phyloP scores from a whole-genome alignment of 1,284 basidiomycete genomes.

The Meira nashicola region DNA sequence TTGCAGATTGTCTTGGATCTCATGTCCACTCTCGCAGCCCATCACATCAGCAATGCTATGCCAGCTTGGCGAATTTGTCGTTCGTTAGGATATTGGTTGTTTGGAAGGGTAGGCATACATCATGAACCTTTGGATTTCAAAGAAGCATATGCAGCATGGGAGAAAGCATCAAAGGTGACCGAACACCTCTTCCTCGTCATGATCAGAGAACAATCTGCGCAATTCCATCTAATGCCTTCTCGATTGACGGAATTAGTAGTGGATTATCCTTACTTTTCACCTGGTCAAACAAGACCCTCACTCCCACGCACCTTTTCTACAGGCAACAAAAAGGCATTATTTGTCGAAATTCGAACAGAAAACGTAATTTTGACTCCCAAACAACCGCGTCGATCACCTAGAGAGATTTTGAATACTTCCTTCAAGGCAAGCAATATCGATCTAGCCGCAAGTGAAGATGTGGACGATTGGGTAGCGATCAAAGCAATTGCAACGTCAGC shows the following conservation, averaged over 20 bases:
- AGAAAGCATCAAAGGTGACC: conserved; percentile 16
- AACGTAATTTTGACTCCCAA: conserved; percentile 25
- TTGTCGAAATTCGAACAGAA: conserved; percentile 28
- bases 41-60: conserved; percentile 37
- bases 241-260: conserved; percentile 32
- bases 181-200: conserved; percentile 40
- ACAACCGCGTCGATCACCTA: conserved; percentile 20
- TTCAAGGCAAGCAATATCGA: conserved; percentile 21
- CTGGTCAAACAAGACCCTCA: conserved; percentile 10
- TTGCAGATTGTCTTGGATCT: conserved; percentile 30
- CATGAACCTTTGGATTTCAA: conserved; percentile 29
- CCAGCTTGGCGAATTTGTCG: conserved; percentile 26
- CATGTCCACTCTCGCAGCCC: conserved; percentile 32
- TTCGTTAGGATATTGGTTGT: conserved; percentile 35
- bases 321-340: conserved; percentile 17
- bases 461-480: conserved; percentile 16
- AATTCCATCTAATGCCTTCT: conserved; percentile 32
- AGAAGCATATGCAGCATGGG: conserved; percentile 14
- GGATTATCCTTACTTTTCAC: conserved; percentile 24
- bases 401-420: conserved; percentile 24
- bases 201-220: conserved; percentile 29
- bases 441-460: conserved; percentile 23
- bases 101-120: conserved; percentile 30
- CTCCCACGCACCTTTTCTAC: conserved; percentile 21
- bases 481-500: conserved; percentile 1